These are phyloP conservation scores for Pisolithus marmoratus DNA, from an alignment of 768 basidiomycete genomes.

Conservation along the genomic window DNA sequence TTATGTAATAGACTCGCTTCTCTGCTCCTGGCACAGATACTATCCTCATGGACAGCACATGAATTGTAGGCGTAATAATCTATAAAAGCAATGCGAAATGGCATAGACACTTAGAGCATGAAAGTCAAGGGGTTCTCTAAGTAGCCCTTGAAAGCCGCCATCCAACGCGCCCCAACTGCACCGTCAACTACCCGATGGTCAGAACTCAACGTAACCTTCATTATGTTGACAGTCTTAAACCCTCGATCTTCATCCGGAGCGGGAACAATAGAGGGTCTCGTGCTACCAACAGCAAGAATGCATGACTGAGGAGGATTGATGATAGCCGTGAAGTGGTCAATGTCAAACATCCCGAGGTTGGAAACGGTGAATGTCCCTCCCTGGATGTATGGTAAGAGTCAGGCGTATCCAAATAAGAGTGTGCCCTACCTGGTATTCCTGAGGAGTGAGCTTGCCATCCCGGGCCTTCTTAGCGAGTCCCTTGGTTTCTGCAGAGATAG, in stretches of 20 bases:
- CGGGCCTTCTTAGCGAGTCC: conserved; percentile 91
- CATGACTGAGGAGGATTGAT: conserved; percentile 99
- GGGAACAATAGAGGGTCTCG: conserved; percentile 78
- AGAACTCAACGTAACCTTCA: conserved; percentile 94
- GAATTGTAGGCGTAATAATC: no score
- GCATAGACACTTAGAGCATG: conserved; percentile 61
- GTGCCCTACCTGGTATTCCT: conserved; percentile 82
- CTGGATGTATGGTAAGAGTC: conserved; percentile 30
- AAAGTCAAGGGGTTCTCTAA: conserved; percentile 96
- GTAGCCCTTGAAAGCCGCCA: conserved; percentile 91
- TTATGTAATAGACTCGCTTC: no score
- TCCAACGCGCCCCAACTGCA: conserved; percentile 89
- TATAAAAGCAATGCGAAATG: no score
- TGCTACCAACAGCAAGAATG: conserved; percentile 92
- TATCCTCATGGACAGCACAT: no score
- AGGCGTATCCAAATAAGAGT: not conserved
- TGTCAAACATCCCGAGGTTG: conserved; percentile 97
- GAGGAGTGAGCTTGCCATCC: conserved; percentile 90
- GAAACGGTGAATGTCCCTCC: conserved; percentile 99
- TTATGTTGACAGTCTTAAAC: conserved; percentile 85
- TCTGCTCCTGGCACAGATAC: no score
- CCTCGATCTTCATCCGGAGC: conserved; percentile 89
- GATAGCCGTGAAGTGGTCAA: conserved; percentile 96
- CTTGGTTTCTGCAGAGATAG: conserved; percentile 91
- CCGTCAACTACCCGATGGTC: conserved; percentile 98